These are phyloP conservation scores for Letharia columbiana DNA, from an alignment of 495 filamentous ascomycete species.

Conservation along the genomic window DNA sequence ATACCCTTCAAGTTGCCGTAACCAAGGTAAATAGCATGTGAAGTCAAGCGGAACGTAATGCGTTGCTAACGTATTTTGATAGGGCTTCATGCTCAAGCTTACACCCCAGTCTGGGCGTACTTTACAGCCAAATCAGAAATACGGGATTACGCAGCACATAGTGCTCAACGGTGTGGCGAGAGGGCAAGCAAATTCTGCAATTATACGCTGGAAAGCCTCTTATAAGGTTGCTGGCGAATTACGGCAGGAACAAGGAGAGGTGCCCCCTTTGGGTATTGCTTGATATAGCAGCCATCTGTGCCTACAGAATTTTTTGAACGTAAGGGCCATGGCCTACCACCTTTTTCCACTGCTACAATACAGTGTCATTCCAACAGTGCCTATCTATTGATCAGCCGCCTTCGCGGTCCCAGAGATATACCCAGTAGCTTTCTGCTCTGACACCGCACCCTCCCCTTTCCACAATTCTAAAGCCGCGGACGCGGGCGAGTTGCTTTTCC, in stretches of 20 bases:
- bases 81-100: slow-evolving; percentile 75
- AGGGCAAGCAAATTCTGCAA: slow-evolving; percentile 66
- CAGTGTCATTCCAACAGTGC: not conserved
- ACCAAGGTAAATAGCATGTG: slow-evolving; percentile 59
- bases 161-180: slow-evolving; percentile 60
- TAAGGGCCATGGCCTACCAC: not conserved
- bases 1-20: slow-evolving; percentile 88
- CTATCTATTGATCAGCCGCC: not conserved
- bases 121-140: slow-evolving; percentile 61
- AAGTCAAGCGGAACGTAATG: slow-evolving; percentile 14
- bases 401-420: not conserved
- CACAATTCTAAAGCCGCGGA: not conserved
- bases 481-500: not conserved
- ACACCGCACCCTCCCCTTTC: not conserved
- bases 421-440: not conserved
- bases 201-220: slow-evolving; percentile 78
- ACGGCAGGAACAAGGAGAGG: slow-evolving; percentile 79
- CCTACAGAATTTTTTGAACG: slow-evolving; percentile 9
- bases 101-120: slow-evolving; percentile 73
- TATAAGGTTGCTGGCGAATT: slow-evolving; percentile 62
- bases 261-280: slow-evolving; percentile 71
- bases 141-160: slow-evolving; percentile 78
- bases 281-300: slow-evolving; percentile 24
- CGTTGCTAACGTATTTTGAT: slow-evolving; percentile 6
- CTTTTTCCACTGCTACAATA: not conserved